A percentile compares a stretch with the other conserved stretches of the same genome.
phyloP scores from a whole-genome alignment of 768 basidiomycete genomes.

The Amanita exitialis region DNA sequence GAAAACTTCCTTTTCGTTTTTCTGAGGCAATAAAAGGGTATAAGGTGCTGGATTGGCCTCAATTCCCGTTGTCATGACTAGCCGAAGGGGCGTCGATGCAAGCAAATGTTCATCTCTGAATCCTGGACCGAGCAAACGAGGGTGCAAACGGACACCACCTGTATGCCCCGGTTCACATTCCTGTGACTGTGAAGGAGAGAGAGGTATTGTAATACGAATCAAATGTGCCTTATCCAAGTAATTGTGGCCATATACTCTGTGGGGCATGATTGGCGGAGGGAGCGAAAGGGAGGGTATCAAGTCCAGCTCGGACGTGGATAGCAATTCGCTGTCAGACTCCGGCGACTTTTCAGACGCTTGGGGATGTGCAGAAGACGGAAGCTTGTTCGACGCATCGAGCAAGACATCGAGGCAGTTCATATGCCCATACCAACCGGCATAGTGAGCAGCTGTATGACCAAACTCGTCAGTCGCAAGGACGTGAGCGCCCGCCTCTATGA shows the following conservation, averaged over 20 bases:
- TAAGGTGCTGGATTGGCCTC: slow-evolving; percentile 84
- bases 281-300: slow-evolving; percentile 90
- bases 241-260: slow-evolving; percentile 95
- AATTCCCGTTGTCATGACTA: slow-evolving; percentile 88
- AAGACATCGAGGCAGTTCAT: slow-evolving; percentile 56
- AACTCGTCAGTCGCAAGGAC: slow-evolving; percentile 77
- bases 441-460: slow-evolving; percentile 78
- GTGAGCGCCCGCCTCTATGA: slow-evolving; percentile 72
- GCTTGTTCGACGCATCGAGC: slow-evolving; percentile 30
- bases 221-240: slow-evolving; percentile 82
- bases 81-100: slow-evolving; percentile 77
- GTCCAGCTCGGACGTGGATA: slow-evolving; percentile 68
- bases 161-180: slow-evolving; percentile 34
- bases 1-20: slow-evolving; percentile 62
- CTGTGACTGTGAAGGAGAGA: background rate
- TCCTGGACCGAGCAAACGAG: slow-evolving; percentile 61
- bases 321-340: slow-evolving; percentile 21
- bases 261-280: slow-evolving; percentile 97
- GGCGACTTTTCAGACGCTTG: slow-evolving; percentile 24
- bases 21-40: slow-evolving; percentile 78
- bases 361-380: slow-evolving; percentile 16
- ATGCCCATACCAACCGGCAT: slow-evolving; percentile 95
- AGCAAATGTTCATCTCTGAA: slow-evolving; percentile 58
- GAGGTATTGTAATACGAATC: slow-evolving; percentile 66
- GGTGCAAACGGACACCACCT: slow-evolving; percentile 53